Evolutionary conservation across 2,329 filamentous ascomycete species (phyloP).

Genomic region (Neofusicoccum kwambonambiense): DNA sequence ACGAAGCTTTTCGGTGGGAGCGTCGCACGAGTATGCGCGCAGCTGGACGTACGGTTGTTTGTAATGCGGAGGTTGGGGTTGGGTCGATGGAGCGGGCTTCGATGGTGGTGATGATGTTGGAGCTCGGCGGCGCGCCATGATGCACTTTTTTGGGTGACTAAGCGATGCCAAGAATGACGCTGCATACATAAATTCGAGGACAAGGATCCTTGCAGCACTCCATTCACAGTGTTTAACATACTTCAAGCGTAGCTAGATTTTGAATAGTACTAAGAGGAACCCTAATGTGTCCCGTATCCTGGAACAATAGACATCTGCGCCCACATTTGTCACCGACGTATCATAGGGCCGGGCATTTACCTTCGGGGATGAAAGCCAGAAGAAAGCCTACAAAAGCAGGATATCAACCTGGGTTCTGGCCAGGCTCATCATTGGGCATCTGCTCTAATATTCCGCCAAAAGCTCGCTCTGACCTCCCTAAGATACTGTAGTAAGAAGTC

Average conservation of each 20-base stretch:
- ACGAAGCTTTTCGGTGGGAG: background rate
- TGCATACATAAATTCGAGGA: background rate
- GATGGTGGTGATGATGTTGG: slow-evolving; percentile 2
- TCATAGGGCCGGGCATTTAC: background rate
- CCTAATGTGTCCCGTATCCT: too few species aligned
- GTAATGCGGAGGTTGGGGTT: background rate
- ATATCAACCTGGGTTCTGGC: background rate
- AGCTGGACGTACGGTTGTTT: background rate
- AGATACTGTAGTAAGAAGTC: background rate
- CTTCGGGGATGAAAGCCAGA: background rate
- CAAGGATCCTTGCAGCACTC: background rate
- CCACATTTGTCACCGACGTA: background rate
- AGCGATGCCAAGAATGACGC: slow-evolving; percentile 13
- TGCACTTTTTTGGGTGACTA: slow-evolving; percentile 20
- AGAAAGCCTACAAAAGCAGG: background rate
- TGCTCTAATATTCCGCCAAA: background rate
- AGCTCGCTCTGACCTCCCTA: background rate
- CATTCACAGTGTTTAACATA: background rate
- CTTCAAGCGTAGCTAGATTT: too few species aligned
- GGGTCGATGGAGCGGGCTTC: background rate
- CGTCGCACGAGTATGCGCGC: background rate
- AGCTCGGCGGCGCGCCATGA: slow-evolving; percentile 7
- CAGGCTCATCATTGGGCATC: background rate
- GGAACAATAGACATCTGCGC: too few species aligned
- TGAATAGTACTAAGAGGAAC: too few species aligned